Evolutionary conservation across 768 basidiomycete genomes (phyloP), one percentile per base, ranked within the genome.

Genomic region (Mycena alexandri): DNA sequence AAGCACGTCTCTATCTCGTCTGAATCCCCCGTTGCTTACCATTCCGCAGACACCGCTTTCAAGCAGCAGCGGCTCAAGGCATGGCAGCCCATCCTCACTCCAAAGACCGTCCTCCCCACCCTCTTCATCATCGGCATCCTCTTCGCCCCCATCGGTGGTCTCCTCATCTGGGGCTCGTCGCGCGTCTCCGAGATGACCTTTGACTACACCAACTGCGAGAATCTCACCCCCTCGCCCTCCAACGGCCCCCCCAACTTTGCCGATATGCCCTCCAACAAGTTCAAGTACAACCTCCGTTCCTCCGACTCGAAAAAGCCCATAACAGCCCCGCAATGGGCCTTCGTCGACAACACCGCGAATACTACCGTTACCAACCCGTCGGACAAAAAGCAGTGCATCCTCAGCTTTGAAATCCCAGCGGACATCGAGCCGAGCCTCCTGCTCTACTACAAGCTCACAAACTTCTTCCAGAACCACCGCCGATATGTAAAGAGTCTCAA

Each of bases 31-130:
- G 56, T 69, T 71, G 68, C 63, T 75, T 69, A 72, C 67, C 46
- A 48, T 29, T 71, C 62, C 60, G 55, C 79, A 98, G 95, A 98
- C 81, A 98, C 96, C 65, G 97, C 96, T 44, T 98, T 98, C 88
- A 99, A 98, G 82, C 98, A 99, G 79, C 98, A 99, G 80, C 93
- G 98, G 62, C 88, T 99, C 76, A 99, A 98, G 83, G 98, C 98
- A 75, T 99, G 98, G 98, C 98, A 99, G 85, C 98, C 98, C 11
- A 99, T 99, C 77, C 87, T 99, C 52, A 98, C 96, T 6, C 98
- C 98, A 6, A 96, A 96, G 80, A 98, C 96, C 1, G 98, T 99
- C 22, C 87, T 99, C 17, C 98, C 98, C 4, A 97, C 96, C 0
- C 87, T 99, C 51, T 96, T 99, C 80, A 89, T 98, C 75, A 90